A percentile compares a stretch with the other conserved stretches of the same genome.
phyloP scores from a whole-genome alignment of 371 early-diverging fungal genomes.

The Capillidium heterosporum region DNA sequence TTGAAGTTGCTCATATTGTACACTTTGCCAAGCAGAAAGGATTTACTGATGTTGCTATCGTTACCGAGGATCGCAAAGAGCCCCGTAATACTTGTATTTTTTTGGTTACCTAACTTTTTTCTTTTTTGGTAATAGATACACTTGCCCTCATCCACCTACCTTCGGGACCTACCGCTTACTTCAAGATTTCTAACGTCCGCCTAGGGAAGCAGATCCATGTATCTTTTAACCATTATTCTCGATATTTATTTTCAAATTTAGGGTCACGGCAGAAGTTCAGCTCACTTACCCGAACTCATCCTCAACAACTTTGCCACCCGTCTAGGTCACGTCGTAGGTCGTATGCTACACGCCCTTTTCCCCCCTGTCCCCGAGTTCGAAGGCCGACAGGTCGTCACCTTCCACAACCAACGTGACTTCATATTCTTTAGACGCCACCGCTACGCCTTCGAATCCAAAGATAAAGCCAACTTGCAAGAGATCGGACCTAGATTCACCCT shows the following conservation, averaged over 20 bases:
- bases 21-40: constrained; percentile 72
- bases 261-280: constrained; percentile 65
- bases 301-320: constrained; percentile 95
- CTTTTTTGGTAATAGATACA: constrained; percentile 32
- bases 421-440: constrained; percentile 96
- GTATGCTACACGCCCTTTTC: constrained; percentile 90
- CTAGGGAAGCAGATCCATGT: constrained; percentile 61
- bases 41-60: constrained; percentile 79
- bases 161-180: constrained; percentile 92
- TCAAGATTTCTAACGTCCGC: constrained; percentile 67
- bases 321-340: constrained; percentile 89
- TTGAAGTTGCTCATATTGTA: constrained; percentile 77
- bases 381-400: constrained; percentile 90
- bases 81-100: constrained; percentile 16
- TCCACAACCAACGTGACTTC: constrained; percentile 98
- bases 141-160: constrained; percentile 89
- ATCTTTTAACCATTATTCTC: constrained; percentile 6
- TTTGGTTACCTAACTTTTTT: not conserved
- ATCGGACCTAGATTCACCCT: constrained; percentile 95
- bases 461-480: constrained; percentile 83
- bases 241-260: constrained; percentile 10
- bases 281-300: constrained; percentile 90
- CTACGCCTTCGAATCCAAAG: constrained; percentile 80
- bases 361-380: constrained; percentile 93
- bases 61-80: constrained; percentile 79